These are phyloP conservation scores for Alternaria panax DNA, from an alignment of 2,329 filamentous ascomycete genomes.

Conservation along the genomic window DNA sequence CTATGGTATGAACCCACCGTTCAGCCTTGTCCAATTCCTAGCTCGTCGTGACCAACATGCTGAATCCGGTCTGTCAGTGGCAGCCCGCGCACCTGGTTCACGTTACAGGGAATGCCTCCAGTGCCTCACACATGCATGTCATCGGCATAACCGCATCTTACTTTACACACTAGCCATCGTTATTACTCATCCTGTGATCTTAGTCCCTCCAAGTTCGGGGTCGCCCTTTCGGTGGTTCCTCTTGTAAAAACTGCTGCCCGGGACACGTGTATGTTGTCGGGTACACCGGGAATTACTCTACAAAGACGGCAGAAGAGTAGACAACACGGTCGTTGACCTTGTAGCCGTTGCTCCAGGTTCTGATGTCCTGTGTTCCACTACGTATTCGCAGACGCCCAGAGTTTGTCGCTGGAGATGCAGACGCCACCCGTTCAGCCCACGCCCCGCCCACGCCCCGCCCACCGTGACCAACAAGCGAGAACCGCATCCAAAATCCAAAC, in stretches of 20 bases:
- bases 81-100: constrained; percentile 5
- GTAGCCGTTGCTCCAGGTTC: not conserved
- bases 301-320: not conserved
- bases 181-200: not conserved
- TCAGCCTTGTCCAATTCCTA: not conserved
- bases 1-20: not conserved
- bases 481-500: too few relatives aligned
- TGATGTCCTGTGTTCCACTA: not conserved
- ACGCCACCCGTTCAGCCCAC: not conserved
- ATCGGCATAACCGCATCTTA: constrained; percentile 1
- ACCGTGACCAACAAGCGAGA: not conserved
- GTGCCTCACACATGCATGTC: constrained; percentile 8
- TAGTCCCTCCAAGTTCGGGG: not conserved
- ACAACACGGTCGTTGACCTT: not conserved
- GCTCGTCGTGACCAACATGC: not conserved
- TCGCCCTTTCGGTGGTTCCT: not conserved
- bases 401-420: not conserved
- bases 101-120: not conserved
- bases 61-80: not conserved
- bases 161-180: not conserved
- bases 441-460: not conserved
- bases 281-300: not conserved
- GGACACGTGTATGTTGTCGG: not conserved
- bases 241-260: not conserved
- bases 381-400: not conserved